Base-by-base conservation (phyloP, 1,139 yeast genomes). In the Suhomyces coccinellae region DNA sequence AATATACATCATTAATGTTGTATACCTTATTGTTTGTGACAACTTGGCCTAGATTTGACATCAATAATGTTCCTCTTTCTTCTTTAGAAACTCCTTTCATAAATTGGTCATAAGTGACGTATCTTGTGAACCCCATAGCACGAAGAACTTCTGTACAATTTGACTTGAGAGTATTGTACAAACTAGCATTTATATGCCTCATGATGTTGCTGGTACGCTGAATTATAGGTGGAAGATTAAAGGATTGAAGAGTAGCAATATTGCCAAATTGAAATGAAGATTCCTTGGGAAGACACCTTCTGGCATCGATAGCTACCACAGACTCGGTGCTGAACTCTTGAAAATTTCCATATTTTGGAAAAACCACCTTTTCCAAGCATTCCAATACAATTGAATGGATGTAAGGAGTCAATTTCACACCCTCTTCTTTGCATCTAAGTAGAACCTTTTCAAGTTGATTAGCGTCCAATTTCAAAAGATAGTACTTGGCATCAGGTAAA, bases 41-140 rank as follows among this genome's bases (percentile, higher is more conserved):
- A 15, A 56, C 49, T 26, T 42, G 40, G 6, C 65, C 65, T 34
- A 62, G 45, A 44, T 62, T 62, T 1, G 65, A 59, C 7, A 59
- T 42, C 17, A 59, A 52, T 20, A 58, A 38, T 3, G 65, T 54
- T 27, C 42, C 46, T 27, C 59, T 47, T 10, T 50, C 53, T 12
- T 43, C 41, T 6, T 13, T 17, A 11, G 16, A 30, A 10, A 31
- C 29, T 6, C 35, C 30, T 13, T 11, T 22, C 13, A 16, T 13
- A 9, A 30, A 10, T 11, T 33, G 27, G 14, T n/a, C 7, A 14
- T 14, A 22, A 4, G 16, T n/a, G 20, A 33, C n/a, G 11, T 40
- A 34, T n/a, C 38, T 29, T 3, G 20, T 14, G 14, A 28, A 22
- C 1, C 35, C 35, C 11, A 35, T 7, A 1, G 20, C 16, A 22